phyloP scores from a whole-genome alignment of 2,329 filamentous ascomycete species.

The Pochonia chlamydosporia region DNA sequence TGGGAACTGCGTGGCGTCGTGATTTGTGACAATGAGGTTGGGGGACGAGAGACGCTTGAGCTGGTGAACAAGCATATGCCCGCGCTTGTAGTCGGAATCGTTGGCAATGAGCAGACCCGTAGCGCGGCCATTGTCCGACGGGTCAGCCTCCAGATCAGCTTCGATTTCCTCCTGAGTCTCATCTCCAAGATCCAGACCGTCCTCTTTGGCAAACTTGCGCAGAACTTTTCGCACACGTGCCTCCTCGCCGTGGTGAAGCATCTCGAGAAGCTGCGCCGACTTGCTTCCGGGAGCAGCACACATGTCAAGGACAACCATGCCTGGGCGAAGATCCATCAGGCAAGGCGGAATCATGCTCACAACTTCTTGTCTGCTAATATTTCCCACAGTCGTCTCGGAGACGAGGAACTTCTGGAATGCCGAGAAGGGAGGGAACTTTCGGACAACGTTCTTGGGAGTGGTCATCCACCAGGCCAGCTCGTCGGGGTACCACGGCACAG shows the following conservation, averaged over 20 bases:
- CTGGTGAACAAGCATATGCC: constrained; percentile 96
- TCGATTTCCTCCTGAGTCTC: constrained; percentile 43
- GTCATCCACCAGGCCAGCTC: constrained; percentile 97
- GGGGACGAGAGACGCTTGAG: constrained; percentile 95
- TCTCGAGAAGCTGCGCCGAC: constrained; percentile 89
- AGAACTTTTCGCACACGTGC: constrained; percentile 70
- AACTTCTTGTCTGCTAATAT: constrained; percentile 94
- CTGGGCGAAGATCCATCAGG: constrained; percentile 82
- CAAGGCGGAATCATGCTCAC: constrained; percentile 99
- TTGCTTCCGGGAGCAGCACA: constrained; percentile 97
- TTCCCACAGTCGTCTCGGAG: constrained; percentile 92
- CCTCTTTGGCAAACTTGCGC: constrained; percentile 55
- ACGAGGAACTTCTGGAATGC: constrained; percentile 97
- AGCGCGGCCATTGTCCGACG: constrained; percentile 73
- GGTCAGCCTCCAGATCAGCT: constrained; percentile 51
- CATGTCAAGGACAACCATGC: constrained; percentile 91
- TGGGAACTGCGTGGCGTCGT: constrained; percentile 93
- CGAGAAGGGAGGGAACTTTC: constrained; percentile 88
- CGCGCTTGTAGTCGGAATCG: constrained; percentile 92
- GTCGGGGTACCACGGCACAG: constrained; percentile 90
- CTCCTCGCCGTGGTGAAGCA: constrained; percentile 90
- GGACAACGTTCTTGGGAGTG: constrained; percentile 91
- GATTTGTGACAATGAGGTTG: constrained; percentile 94
- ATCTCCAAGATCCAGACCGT: constrained; percentile 45
- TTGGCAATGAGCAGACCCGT: constrained; percentile 93